These are phyloP conservation scores for Mariannaea elegans DNA, from an alignment of 2,329 filamentous ascomycete genomes.

Conservation along the genomic window DNA sequence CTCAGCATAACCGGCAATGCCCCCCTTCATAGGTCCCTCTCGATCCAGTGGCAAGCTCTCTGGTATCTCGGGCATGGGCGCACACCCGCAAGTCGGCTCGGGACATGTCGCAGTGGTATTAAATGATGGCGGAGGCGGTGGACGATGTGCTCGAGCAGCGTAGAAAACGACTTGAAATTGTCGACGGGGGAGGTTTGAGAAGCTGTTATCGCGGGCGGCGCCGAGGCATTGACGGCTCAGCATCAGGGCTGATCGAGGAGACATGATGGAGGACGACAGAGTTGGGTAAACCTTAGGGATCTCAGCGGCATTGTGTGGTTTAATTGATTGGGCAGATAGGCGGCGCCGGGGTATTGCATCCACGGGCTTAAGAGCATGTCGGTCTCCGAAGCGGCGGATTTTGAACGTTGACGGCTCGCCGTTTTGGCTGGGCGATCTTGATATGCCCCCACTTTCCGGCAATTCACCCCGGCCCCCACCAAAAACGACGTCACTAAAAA, in stretches of 20 bases:
- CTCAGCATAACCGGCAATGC: constrained; percentile 80
- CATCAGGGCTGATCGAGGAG: constrained; percentile 24
- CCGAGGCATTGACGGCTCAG: constrained; percentile 24
- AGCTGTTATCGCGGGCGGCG: not conserved
- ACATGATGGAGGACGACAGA: constrained; percentile 22
- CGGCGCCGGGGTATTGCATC: constrained; percentile 14
- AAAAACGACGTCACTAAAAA: constrained; percentile 23
- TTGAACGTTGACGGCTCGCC: too few species aligned
- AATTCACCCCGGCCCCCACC: constrained; percentile 26
- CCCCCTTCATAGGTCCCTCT: constrained; percentile 74
- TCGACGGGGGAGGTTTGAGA: not conserved
- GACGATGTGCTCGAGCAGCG: constrained; percentile 18
- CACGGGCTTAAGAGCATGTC: constrained; percentile 21
- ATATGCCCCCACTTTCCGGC: constrained; percentile 36
- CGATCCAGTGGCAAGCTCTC: constrained; percentile 78
- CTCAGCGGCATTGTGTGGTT: not conserved
- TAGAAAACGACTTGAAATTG: not conserved
- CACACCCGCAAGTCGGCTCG: constrained; percentile 78
- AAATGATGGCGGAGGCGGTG: constrained; percentile 45
- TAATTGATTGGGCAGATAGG: not conserved
- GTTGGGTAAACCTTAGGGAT: not conserved
- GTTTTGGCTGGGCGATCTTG: too few species aligned
- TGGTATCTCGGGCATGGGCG: constrained; percentile 70
- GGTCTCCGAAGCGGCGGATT: constrained; percentile 34
- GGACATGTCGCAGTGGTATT: constrained; percentile 70